Conservation (phyloP, 345 rosid species). For the Passiflora organensis region DNA sequence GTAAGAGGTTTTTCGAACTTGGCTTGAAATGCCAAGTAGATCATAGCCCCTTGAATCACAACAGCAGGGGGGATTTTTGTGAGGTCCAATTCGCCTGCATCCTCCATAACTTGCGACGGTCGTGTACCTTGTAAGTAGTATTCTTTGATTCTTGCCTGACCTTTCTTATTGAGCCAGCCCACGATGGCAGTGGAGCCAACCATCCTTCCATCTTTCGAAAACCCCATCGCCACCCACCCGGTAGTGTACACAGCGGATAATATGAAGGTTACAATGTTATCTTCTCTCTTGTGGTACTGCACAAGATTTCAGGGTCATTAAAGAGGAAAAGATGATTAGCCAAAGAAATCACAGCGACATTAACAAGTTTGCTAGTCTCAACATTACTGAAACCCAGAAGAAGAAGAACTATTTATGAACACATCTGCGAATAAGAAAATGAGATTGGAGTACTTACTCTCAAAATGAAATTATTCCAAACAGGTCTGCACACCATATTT, state of each 20-base stretch:
- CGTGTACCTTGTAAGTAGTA: constrained; percentile 65
- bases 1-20: constrained; percentile 42
- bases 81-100: constrained; percentile 71
- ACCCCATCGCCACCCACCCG: constrained; percentile 94
- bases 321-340: not conserved
- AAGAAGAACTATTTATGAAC: too few species aligned
- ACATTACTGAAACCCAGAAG: not conserved
- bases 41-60: constrained; percentile 65
- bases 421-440: not conserved
- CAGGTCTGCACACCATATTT: constrained; percentile 51
- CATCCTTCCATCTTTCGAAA: constrained; percentile 86
- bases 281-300: constrained; percentile 66
- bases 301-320: not conserved
- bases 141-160: constrained; percentile 66
- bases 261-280: constrained; percentile 58
- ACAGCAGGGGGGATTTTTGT: constrained; percentile 63
- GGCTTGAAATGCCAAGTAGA: constrained; percentile 75
- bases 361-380: not conserved
- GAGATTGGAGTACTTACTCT: constrained; percentile 42
- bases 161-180: constrained; percentile 78
- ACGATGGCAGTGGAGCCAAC: constrained; percentile 85
- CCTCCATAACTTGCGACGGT: constrained; percentile 53
- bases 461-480: constrained; percentile 76
- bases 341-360: not conserved
- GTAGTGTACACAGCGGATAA: constrained; percentile 73